Percentiles rank a stretch among this genome's conserved stretches.
Conservation (phyloP, 495 filamentous ascomycete species). For the Penicillium daleae region DNA sequence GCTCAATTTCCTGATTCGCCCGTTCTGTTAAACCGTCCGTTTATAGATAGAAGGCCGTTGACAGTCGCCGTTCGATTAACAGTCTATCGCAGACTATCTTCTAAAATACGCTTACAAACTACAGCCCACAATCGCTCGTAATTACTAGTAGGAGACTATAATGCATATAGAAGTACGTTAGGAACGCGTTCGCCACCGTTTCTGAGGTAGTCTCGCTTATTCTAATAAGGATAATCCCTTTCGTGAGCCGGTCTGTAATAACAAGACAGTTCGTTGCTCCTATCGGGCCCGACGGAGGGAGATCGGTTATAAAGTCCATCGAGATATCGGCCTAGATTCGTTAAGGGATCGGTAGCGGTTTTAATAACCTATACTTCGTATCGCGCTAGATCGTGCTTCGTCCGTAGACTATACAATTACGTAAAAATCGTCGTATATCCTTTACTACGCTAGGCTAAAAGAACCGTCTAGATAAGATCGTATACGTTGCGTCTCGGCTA, state of each 20-base stretch:
- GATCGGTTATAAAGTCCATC: not conserved
- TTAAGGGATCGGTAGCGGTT: constrained; percentile 1
- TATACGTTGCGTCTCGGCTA: not conserved
- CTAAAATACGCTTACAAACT: constrained; percentile 4
- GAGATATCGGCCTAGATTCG: constrained; percentile 2
- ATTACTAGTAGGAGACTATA: not conserved
- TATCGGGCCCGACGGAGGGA: not conserved
- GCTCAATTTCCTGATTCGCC: not conserved
- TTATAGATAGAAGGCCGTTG: not conserved
- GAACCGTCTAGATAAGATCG: constrained; percentile 4
- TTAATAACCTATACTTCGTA: not conserved
- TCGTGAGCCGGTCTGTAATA: not conserved
- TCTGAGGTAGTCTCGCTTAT: not conserved
- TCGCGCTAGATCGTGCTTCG: not conserved
- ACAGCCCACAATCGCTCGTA: not conserved
- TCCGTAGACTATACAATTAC: not conserved
- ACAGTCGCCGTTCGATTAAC: not conserved
- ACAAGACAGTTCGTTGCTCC: not conserved
- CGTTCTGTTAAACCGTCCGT: not conserved
- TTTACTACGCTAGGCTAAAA: not conserved
- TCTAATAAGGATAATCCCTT: not conserved
- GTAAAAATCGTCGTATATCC: not conserved
- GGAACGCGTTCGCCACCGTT: not conserved
- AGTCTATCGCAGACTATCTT: not conserved
- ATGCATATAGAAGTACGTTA: constrained; percentile 1